Conservation (phyloP, 2,329 filamentous ascomycete genomes). For the Pyricularia pennisetigena region DNA sequence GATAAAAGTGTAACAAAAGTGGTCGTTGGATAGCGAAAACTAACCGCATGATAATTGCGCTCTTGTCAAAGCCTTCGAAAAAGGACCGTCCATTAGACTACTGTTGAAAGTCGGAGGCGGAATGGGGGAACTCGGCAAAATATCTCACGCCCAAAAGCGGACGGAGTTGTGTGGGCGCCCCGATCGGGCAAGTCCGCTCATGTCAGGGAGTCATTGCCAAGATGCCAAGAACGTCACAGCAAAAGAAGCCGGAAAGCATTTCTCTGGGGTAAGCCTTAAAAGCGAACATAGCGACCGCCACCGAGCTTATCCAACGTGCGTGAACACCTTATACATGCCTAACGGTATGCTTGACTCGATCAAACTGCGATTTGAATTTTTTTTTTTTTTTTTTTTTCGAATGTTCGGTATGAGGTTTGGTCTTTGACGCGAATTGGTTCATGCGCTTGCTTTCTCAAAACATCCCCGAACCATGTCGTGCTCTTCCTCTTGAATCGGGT, state of each 20-base stretch:
- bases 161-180: no score
- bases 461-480: background rate
- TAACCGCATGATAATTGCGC: no score
- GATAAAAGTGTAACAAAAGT: no score
- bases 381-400: no score
- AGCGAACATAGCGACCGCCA: background rate
- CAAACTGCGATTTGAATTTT: background rate
- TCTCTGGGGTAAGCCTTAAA: background rate
- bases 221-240: background rate
- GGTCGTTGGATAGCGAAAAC: no score
- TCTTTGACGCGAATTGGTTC: background rate
- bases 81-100: no score
- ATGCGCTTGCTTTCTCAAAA: background rate
- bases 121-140: no score
- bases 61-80: no score
- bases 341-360: background rate
- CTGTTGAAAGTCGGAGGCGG: no score
- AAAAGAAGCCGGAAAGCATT: background rate
- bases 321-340: no score
- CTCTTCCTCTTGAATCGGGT: background rate
- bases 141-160: no score
- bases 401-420: background rate
- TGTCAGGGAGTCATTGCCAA: background rate
- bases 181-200: background rate
- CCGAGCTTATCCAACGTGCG: no score